phyloP scores from a whole-genome alignment of 1,284 basidiomycete species.

The Sporisorium exsertum region DNA sequence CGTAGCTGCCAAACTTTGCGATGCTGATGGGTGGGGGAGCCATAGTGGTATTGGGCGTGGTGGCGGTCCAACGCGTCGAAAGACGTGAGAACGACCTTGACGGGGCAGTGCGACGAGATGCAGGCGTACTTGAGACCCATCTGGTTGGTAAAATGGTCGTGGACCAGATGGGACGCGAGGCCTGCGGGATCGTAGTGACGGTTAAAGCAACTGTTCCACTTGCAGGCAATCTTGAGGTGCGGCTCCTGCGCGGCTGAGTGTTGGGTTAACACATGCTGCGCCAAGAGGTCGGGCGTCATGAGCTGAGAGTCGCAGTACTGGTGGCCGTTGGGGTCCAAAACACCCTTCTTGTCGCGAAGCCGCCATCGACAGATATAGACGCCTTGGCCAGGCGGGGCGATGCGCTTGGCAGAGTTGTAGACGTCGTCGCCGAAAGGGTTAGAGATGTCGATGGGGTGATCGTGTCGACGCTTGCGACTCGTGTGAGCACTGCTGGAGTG shows the following conservation, averaged over 20 bases:
- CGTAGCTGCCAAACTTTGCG: constrained; percentile 22
- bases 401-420: constrained; percentile 13
- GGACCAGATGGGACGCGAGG: constrained; percentile 29
- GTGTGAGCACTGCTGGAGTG: neutral
- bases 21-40: neutral
- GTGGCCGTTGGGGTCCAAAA: constrained; percentile 18
- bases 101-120: constrained; percentile 15
- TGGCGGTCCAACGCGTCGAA: constrained; percentile 18
- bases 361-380: constrained; percentile 31
- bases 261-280: constrained; percentile 20
- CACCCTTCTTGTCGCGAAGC: constrained; percentile 24
- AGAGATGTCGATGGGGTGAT: constrained; percentile 12
- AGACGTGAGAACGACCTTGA: constrained; percentile 16
- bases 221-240: constrained; percentile 20
- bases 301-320: constrained; percentile 20
- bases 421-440: constrained; percentile 32
- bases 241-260: neutral
- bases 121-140: constrained; percentile 36
- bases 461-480: constrained; percentile 7
- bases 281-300: constrained; percentile 32
- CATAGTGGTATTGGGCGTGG: constrained; percentile 21
- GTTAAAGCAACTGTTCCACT: constrained; percentile 36
- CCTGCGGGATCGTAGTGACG: constrained; percentile 25
- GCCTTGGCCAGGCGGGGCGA: constrained; percentile 2
- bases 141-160: constrained; percentile 33